phyloP scores from a whole-genome alignment of 164 flowering plant genomes.

The Houttuynia cordata region DNA sequence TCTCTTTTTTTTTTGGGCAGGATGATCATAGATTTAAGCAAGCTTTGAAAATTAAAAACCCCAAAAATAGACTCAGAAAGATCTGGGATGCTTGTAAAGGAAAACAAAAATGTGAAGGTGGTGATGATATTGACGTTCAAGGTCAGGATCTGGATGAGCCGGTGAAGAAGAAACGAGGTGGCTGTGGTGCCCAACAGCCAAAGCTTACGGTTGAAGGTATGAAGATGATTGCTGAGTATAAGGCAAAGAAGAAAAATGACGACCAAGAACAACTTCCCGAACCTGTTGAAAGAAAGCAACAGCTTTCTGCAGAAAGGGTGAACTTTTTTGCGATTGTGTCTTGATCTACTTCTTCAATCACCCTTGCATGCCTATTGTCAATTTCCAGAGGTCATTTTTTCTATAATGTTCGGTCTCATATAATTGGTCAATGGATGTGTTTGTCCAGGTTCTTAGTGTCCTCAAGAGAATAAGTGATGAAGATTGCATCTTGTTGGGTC shows the following conservation, averaged over 20 bases:
- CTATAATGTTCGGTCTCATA: background rate
- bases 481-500: slow-evolving; percentile 66
- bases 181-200: slow-evolving; percentile 99
- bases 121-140: slow-evolving; percentile 72
- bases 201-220: slow-evolving; percentile 88
- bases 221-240: slow-evolving; percentile 98
- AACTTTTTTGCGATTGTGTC: slow-evolving; percentile 1
- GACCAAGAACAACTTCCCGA: slow-evolving; percentile 95
- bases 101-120: slow-evolving; percentile 89
- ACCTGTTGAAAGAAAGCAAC: slow-evolving; percentile 95
- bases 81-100: slow-evolving; percentile 87
- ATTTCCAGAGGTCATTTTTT: background rate
- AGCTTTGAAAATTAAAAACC: slow-evolving; percentile 73
- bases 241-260: slow-evolving; percentile 79
- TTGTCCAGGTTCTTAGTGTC: slow-evolving; percentile 68
- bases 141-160: slow-evolving; percentile 69
- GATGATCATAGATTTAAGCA: slow-evolving; percentile 90
- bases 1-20: slow-evolving; percentile 26
- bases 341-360: background rate
- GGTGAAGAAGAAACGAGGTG: slow-evolving; percentile 74
- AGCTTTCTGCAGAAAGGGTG: slow-evolving; percentile 89
- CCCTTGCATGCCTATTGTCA: background rate
- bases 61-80: slow-evolving; percentile 67
- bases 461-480: slow-evolving; percentile 94
- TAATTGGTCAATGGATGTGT: background rate